Evolutionary conservation across 768 basidiomycete genomes (phyloP).

Genomic region (Tylopilus rubrobrunneus): DNA sequence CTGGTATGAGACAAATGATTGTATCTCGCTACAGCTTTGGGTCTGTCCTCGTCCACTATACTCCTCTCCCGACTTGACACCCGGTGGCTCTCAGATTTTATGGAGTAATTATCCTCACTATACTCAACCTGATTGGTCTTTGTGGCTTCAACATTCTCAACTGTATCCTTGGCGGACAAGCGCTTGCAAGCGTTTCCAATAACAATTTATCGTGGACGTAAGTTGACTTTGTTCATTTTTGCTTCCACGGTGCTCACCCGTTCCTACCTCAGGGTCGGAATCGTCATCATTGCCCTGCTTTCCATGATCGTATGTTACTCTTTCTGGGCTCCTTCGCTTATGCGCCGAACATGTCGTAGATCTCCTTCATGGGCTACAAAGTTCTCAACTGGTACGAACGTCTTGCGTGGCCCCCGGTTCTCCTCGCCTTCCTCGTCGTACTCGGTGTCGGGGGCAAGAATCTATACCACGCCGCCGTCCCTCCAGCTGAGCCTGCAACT

Average conservation of each 20-base stretch:
- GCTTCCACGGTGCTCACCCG: constrained; percentile 6
- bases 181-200: constrained; percentile 53
- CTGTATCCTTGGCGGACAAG: constrained; percentile 66
- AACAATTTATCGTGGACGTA: constrained; percentile 48
- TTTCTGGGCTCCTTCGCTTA: not conserved
- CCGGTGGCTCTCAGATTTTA: constrained; percentile 39
- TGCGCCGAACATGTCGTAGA: constrained; percentile 27
- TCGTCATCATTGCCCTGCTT: constrained; percentile 69
- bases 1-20: constrained; percentile 82
- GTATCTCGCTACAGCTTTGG: constrained; percentile 61
- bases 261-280: constrained; percentile 57
- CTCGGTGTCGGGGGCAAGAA: constrained; percentile 74
- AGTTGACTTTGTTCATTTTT: constrained; percentile 14
- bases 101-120: constrained; percentile 48
- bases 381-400: constrained; percentile 72
- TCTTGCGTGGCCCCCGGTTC: constrained; percentile 70
- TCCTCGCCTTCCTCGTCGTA: constrained; percentile 69
- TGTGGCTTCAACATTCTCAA: constrained; percentile 66
- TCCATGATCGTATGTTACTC: constrained; percentile 51
- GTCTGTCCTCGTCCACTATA: constrained; percentile 37
- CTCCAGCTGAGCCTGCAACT: constrained; percentile 48
- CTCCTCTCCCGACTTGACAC: constrained; percentile 8
- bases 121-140: constrained; percentile 56
- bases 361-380: constrained; percentile 65
- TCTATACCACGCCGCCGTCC: constrained; percentile 46